These are phyloP conservation scores for Misopates orontium DNA, from an alignment of 257 asterid species.

Conservation along the genomic window DNA sequence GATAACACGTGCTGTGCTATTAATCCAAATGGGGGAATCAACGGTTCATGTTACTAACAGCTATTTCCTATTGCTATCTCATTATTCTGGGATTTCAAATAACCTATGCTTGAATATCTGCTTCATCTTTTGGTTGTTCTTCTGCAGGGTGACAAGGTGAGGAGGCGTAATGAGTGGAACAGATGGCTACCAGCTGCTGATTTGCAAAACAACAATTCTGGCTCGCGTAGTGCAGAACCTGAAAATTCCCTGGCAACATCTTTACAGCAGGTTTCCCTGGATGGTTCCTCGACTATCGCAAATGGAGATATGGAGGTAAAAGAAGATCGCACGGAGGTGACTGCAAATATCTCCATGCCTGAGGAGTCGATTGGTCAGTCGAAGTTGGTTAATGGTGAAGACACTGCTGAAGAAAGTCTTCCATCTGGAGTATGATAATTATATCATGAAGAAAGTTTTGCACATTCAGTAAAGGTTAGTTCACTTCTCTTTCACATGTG, in stretches of 20 bases:
- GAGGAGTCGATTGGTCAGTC: too few species aligned
- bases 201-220: constrained; percentile 34
- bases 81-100: not conserved
- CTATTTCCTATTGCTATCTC: too few species aligned
- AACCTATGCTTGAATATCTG: constrained; percentile 8
- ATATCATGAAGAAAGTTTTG: constrained; percentile 27
- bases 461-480: constrained; percentile 33
- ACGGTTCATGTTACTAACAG: too few species aligned
- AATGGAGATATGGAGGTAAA: constrained; percentile 29
- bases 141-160: constrained; percentile 64
- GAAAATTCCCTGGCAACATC: constrained; percentile 42
- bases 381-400: constrained; percentile 37
- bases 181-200: constrained; percentile 45
- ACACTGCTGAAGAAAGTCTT: constrained; percentile 26
- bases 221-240: constrained; percentile 32
- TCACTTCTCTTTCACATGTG: not conserved
- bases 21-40: too few species aligned
- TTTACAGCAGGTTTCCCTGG: constrained; percentile 40
- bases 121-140: not conserved
- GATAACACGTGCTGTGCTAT: too few species aligned
- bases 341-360: constrained; percentile 17
- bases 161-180: constrained; percentile 71
- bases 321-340: constrained; percentile 30
- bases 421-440: not conserved
- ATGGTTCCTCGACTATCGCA: constrained; percentile 28